Evolutionary conservation across 345 rosid genomes (phyloP), one percentile per base, ranked within the genome.

Genomic region (Hibiscus trionum): DNA sequence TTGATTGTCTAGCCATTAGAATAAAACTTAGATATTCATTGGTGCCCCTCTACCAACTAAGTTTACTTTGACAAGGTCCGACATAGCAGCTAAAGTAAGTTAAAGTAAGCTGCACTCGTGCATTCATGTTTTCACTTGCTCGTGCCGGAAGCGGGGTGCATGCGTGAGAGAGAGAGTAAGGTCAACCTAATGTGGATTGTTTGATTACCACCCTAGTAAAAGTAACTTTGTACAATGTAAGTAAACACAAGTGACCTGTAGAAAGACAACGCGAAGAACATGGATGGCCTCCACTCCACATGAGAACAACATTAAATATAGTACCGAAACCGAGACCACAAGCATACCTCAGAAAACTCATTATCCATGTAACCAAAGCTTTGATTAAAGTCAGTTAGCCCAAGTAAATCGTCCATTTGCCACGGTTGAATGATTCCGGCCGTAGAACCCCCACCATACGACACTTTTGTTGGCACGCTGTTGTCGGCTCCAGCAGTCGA

Each of bases 401-500:
- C 88, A 24, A 91, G 82, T 76, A 91, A 78, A 55, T 92, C 99
- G 14, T 92, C 97, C 42, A 94, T 71, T 17, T 88, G 91, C 99
- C 99, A 95, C 31, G 80, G 86, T 14, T 90, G 82, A 72, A 82
- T 79, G 83, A 87, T 84, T 78, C 87, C 91, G 72, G 86, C 76
- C 1, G 82, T 73, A 75, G 87, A 85, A 69, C 96, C 98, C 46
- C 94, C 47, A 44, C 47, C 79, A 55, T 79, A 82, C 61, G 89
- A 82, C 71, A 82, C 73, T 81, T 83, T 85, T 12, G 76, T 57
- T 0, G 77, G 64, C 12, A 59, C 73, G 16, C 72, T 73, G 65
- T 76, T 80, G 27, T 69, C 75, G 50, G 49, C 76, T 71, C 80
- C 85, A 76, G 52, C 56, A 75, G 68, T 73, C n/a, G 72, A 76